Evolutionary conservation across 371 early-diverging fungal genomes (phyloP).

Genomic region (Mortierella sp.): DNA sequence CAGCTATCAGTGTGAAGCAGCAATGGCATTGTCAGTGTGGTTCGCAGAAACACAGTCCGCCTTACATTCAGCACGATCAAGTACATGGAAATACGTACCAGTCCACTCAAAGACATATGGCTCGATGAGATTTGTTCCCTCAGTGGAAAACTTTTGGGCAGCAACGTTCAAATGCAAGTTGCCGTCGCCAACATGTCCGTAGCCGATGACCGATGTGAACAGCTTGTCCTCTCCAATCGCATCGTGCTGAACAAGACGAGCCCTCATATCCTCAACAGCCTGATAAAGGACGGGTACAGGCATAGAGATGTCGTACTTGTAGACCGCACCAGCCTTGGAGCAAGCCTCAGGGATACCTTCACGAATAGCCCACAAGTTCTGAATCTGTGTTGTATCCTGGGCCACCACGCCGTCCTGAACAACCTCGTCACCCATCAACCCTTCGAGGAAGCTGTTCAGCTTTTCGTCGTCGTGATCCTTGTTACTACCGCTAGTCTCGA

Average conservation of each 20-base stretch:
- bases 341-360: constrained; percentile 95
- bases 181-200: constrained; percentile 93
- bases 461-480: constrained; percentile 94
- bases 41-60: background rate
- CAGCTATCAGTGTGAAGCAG: constrained; percentile 50
- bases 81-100: constrained; percentile 53
- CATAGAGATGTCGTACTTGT: constrained; percentile 94
- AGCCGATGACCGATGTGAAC: constrained; percentile 87
- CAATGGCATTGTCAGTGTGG: background rate
- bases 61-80: background rate
- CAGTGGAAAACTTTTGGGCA: constrained; percentile 68
- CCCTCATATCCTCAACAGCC: constrained; percentile 83
- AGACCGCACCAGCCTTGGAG: constrained; percentile 85
- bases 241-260: constrained; percentile 70
- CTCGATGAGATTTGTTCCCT: constrained; percentile 82
- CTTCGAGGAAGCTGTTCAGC: constrained; percentile 76
- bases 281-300: constrained; percentile 90
- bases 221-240: constrained; percentile 68
- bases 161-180: constrained; percentile 96
- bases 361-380: constrained; percentile 89
- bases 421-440: constrained; percentile 74
- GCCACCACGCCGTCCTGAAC: constrained; percentile 93
- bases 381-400: constrained; percentile 85
- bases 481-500: constrained; percentile 95
- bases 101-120: constrained; percentile 96